phyloP scores from a whole-genome alignment of 805 yeast species.

The Wickerhamomyces chaumierensis region DNA sequence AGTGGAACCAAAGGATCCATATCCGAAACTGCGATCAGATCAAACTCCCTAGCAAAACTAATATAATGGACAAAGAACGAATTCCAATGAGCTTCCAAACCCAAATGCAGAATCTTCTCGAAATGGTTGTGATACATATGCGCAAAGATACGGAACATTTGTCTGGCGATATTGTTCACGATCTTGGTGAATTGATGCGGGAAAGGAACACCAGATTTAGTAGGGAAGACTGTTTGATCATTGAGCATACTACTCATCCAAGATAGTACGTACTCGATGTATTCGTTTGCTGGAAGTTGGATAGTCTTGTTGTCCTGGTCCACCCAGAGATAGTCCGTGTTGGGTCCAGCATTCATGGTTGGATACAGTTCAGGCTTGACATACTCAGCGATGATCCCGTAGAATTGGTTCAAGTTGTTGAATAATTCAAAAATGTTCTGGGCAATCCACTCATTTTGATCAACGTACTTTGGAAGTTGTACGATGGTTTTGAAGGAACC shows the following conservation, averaged over 20 bases:
- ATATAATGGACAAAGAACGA: constrained; percentile 92
- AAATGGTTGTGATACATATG: constrained; percentile 92
- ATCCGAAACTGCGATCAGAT: constrained; percentile 68
- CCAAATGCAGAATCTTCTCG: constrained; percentile 83
- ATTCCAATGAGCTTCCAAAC: constrained; percentile 96
- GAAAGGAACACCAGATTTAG: constrained; percentile 78
- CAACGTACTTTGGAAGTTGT: constrained; percentile 90
- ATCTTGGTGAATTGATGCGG: constrained; percentile 78
- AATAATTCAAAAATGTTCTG: constrained; percentile 83
- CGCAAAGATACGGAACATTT: constrained; percentile 92
- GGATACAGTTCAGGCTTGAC: constrained; percentile 85
- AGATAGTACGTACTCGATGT: constrained; percentile 81
- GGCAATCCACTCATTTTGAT: constrained; percentile 92
- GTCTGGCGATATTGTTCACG: constrained; percentile 77
- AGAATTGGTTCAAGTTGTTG: constrained; percentile 76
- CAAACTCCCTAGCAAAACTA: constrained; percentile 77
- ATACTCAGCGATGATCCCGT: constrained; percentile 83
- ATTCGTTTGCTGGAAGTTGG: constrained; percentile 84
- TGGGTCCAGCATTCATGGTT: constrained; percentile 93
- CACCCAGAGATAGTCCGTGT: constrained; percentile 84
- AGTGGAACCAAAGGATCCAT: constrained; percentile 67
- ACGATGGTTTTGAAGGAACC: constrained; percentile 96
- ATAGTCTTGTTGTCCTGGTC: constrained; percentile 72
- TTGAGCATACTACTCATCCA: constrained; percentile 85
- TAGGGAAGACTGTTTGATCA: constrained; percentile 87